Base-by-base conservation (phyloP, 148 eudicot species). In the Rhododendron henanense region DNA sequence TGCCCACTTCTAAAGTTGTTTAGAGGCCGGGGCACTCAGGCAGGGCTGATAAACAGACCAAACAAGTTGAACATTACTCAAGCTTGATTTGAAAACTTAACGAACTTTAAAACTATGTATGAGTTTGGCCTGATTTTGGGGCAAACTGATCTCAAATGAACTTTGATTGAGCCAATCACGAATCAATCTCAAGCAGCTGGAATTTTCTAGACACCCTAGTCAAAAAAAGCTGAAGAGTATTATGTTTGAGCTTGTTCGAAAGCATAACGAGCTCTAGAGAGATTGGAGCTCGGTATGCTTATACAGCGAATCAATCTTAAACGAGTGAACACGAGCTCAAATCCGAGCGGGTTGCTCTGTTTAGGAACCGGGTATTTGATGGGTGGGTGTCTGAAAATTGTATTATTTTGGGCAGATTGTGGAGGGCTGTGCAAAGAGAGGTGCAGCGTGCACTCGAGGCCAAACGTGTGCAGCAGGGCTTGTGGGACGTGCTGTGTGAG, bases 381-480 rank as follows among this genome's bases (percentile, higher is more conserved):
- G 23, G 61, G 61, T 69, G 39, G 61, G 61, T 69, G 39, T 9
- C 11, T 69, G 75, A 69, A 28, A 28, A 28, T 28, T 69, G 77
- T 33, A 15, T 71, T 1, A 1, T 71, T 71, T 31, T 31, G 37
- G 19, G 37, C 48, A 75, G 79, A 75, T 39, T 75, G 79, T 75
- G 79, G 47, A 37, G 44, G 45, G 79, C 79, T 75, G 79, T 75
- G 79, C 45, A 75, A 75, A 19, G n/a, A 35, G 79, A 75, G 79
- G 79, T 75, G 79, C 37, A 75, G 79, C 2, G 3, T 75, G 45
- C 79, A 75, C 47, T 75, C 79, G 5, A 75, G 79, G 47, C 79
- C 79, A 75, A 75, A 75, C n/a, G 79, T 75, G 11, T 75, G 79
- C 48, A 37, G 79, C 47, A 37, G 79, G 79, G 79, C 79, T 15